Percentiles rank a stretch among this genome's conserved stretches.
These are phyloP conservation scores for Boletus patriciae DNA, from an alignment of 768 basidiomycete species.

Conservation along the genomic window DNA sequence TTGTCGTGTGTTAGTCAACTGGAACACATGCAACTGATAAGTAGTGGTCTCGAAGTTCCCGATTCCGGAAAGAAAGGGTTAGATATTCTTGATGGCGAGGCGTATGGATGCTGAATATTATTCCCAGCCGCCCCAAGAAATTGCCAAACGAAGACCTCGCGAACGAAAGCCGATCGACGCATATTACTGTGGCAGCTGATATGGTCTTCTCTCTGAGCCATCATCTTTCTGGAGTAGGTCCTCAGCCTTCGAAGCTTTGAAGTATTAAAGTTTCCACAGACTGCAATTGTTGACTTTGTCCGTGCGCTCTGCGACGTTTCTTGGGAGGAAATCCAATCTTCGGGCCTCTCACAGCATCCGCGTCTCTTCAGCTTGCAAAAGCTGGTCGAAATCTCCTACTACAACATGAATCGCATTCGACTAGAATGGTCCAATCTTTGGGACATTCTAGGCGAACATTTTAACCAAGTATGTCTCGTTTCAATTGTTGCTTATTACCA, in stretches of 20 bases:
- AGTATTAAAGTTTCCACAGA: conserved; percentile 45
- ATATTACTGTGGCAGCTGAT: conserved; percentile 97
- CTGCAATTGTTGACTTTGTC: conserved; percentile 97
- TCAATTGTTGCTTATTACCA: background rate
- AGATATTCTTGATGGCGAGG: conserved; percentile 25
- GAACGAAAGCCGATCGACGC: conserved; percentile 94
- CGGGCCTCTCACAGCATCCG: conserved; percentile 90
- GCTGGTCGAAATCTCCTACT: conserved; percentile 98
- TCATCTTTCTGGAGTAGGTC: conserved; percentile 88
- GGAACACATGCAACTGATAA: conserved; percentile 98
- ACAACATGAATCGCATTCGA: conserved; percentile 98
- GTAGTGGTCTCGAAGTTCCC: conserved; percentile 81
- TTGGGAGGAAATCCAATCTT: conserved; percentile 99
- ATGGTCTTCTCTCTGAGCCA: conserved; percentile 99
- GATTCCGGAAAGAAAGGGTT: conserved; percentile 82
- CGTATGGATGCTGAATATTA: conserved; percentile 5
- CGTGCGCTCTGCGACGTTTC: conserved; percentile 95
- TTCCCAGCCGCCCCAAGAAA: conserved; percentile 48
- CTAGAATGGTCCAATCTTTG: conserved; percentile 98
- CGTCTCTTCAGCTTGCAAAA: conserved; percentile 97
- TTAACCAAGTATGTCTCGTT: conserved; percentile 75
- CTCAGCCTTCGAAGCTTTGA: background rate
- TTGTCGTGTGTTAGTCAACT: conserved; percentile 96
- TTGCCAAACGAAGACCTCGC: conserved; percentile 90
- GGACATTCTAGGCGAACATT: conserved; percentile 97